Percentiles rank a stretch among this genome's conserved stretches.
Conservation (phyloP, 2,329 filamentous ascomycete genomes). For the Raffaelea ambrosiae region DNA sequence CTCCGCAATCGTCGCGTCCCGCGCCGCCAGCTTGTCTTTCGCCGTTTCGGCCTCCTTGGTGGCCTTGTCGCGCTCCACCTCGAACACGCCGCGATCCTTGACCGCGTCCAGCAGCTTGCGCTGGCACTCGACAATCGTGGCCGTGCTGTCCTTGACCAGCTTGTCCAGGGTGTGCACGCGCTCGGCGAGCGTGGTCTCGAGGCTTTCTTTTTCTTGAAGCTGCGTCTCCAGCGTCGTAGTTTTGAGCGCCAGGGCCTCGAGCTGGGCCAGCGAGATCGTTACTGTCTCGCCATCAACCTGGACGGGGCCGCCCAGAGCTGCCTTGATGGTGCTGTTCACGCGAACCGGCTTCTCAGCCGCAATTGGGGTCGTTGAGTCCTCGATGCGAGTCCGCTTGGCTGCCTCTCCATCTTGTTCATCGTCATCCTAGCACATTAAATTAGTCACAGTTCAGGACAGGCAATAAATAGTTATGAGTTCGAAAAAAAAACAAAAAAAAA, state of each 20-base stretch:
- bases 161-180: constrained; percentile 34
- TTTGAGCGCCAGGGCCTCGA: constrained; percentile 25
- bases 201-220: constrained; percentile 20
- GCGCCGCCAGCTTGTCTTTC: constrained; percentile 27
- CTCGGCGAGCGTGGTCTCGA: constrained; percentile 19
- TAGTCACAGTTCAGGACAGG: too few relatives aligned
- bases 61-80: constrained; percentile 33
- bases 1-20: constrained; percentile 25
- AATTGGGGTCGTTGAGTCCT: constrained; percentile 16
- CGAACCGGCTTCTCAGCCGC: neutral
- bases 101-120: constrained; percentile 39
- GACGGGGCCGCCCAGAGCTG: constrained; percentile 8
- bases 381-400: constrained; percentile 23
- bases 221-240: constrained; percentile 27
- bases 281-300: constrained; percentile 10
- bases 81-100: constrained; percentile 39
- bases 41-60: constrained; percentile 25
- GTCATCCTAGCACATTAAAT: constrained; percentile 1
- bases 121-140: constrained; percentile 35
- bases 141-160: constrained; percentile 36
- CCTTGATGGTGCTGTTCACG: constrained; percentile 7
- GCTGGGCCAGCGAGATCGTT: constrained; percentile 19
- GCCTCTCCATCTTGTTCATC: constrained; percentile 2
- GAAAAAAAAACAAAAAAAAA: neutral
- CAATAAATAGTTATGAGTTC: too few relatives aligned